Conservation (phyloP, 2,329 filamentous ascomycete species). For the Phialemoniopsis sp. region DNA sequence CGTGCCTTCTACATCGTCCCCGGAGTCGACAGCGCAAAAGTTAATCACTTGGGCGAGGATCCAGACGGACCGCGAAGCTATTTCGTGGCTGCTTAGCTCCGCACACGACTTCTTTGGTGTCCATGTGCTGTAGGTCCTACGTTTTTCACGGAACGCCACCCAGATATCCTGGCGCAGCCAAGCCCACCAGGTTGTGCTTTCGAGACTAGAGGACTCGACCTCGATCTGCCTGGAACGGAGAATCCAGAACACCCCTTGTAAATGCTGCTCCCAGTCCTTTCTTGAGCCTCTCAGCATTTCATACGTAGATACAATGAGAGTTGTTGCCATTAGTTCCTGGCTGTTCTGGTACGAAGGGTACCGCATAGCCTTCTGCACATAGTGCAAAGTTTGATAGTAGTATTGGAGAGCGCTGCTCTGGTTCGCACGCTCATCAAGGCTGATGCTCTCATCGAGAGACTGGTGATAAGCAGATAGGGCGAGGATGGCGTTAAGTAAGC, state of each 20-base stretch:
- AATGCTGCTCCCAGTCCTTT: conserved; percentile 51
- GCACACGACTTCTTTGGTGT: conserved; percentile 37
- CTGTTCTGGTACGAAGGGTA: conserved; percentile 54
- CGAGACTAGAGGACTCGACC: conserved; percentile 51
- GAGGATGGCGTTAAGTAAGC: conserved; percentile 13
- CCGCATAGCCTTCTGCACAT: conserved; percentile 54
- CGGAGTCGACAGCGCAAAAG: conserved; percentile 20
- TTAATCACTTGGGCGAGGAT: conserved; percentile 49
- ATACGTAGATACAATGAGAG: conserved; percentile 56
- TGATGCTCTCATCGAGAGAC: conserved; percentile 2
- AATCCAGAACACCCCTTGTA: conserved; percentile 64
- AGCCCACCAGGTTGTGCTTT: conserved; percentile 60
- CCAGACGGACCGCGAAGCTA: conserved; percentile 45
- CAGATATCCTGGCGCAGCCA: conserved; percentile 63
- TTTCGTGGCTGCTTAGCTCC: conserved; percentile 39
- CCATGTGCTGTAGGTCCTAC: conserved; percentile 56
- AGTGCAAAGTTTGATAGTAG: conserved; percentile 59
- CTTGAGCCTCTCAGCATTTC: conserved; percentile 53
- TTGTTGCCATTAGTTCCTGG: conserved; percentile 53
- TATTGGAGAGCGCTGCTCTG: conserved; percentile 39
- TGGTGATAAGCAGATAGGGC: conserved; percentile 10
- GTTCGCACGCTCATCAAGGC: not conserved
- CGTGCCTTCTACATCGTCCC: not conserved
- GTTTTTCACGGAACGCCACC: conserved; percentile 56
- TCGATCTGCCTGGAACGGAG: conserved; percentile 57